Base-by-base conservation (phyloP, 306 rosid genomes). In the Prunus mume region DNA sequence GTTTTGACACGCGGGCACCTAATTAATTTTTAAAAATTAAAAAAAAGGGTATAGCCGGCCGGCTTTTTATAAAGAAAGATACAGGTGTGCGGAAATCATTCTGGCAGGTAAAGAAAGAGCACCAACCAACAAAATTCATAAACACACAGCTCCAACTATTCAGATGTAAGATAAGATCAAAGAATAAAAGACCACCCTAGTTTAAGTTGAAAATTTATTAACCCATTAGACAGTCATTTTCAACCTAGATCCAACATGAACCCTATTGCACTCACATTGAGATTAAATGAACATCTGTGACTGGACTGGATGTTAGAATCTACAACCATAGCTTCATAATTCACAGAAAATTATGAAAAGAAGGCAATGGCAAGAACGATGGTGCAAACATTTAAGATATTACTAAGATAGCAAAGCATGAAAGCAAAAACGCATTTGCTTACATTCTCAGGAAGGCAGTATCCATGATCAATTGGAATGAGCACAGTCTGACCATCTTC, bases 391-490 rank as follows among this genome's bases (percentile, higher is more conserved):
- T 74, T 20, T 68, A 54, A 62, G 55, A 15, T 2, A 65, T 14
- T 72, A 38, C 13, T 63, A 81, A 50, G 34, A 47, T 9, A 20
- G 62, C 12, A 58, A 71, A 41, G 50, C 24, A 72, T 7, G 5
- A 68, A 65, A 6, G 47, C 20, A 11, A 52, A 24, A 58, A 30
- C 52, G 19, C 27, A 72, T 46, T 24, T 41, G 70, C 89, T 82
- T 83, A 91, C 98, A 85, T 72, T 88, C 76, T 83, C 90, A 20
- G 98, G 98, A 22, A 93, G 69, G 83, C 98, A 91, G 50, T 93
- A 93, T 60, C 98, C 96, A 75, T 93, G 98, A 84, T 93, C 98
- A 56, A 93, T 93, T 60, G 98, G 98, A 79, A 91, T 83, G 77
- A 93, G 96, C 74, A 72, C n/a, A 58, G 74, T 85, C 68, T 56